Evolutionary conservation across 768 basidiomycete genomes (phyloP).

Genomic region (Agrocybe praecox): DNA sequence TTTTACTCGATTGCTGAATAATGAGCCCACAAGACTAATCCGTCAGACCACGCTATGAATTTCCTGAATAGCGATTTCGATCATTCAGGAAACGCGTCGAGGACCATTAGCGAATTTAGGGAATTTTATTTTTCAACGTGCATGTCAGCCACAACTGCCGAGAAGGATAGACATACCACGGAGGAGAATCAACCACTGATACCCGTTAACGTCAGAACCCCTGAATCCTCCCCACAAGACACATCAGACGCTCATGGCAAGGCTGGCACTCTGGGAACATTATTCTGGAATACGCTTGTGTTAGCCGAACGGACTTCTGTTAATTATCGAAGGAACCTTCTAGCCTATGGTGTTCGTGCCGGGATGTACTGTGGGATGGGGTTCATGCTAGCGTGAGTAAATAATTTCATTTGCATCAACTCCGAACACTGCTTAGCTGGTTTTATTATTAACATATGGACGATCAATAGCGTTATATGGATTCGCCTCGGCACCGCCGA

Average conservation of each 20-base stretch:
- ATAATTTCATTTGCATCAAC: constrained; percentile 16
- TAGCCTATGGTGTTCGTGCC: constrained; percentile 58
- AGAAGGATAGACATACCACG: constrained; percentile 2
- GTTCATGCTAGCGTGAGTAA: constrained; percentile 44
- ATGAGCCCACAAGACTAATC: no score
- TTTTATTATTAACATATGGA: background rate
- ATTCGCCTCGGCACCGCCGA: constrained; percentile 39
- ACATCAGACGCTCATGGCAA: constrained; percentile 22
- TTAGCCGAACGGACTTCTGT: constrained; percentile 46
- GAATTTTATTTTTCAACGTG: constrained; percentile 32
- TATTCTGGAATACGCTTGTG: constrained; percentile 45
- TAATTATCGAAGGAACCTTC: constrained; percentile 55
- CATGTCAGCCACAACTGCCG: background rate
- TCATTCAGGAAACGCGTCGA: constrained; percentile 15
- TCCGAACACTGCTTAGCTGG: constrained; percentile 8
- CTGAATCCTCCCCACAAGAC: background rate
- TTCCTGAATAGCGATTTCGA: constrained; percentile 53
- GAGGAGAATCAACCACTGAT: background rate
- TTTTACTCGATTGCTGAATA: no score
- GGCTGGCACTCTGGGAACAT: constrained; percentile 28
- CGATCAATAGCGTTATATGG: constrained; percentile 55
- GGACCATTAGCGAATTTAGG: constrained; percentile 30
- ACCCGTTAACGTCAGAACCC: background rate
- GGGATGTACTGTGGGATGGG: constrained; percentile 60
- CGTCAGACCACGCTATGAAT: constrained; percentile 63